Evolutionary conservation across 345 rosid species (phyloP), one percentile per base, ranked within the genome.

Genomic region (Ceriops tagal): DNA sequence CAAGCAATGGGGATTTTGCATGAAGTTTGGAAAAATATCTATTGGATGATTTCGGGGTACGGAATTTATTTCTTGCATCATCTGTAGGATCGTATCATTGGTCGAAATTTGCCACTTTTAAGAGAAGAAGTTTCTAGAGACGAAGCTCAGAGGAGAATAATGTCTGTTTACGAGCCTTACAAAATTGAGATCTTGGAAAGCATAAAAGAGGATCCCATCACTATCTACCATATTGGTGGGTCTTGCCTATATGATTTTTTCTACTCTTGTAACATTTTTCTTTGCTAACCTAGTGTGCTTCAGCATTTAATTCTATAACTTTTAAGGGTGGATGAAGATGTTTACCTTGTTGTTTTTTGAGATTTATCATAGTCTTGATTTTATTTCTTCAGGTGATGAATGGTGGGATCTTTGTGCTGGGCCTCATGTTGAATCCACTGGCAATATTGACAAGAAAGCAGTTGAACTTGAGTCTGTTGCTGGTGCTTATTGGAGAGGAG

Each of bases 391-490:
- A 93, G 99, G 99, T 68, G 80, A 86, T 68, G 99, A 95, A 76
- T 95, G 99, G 97, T 95, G 99, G 99, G 99, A 95, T 78, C 99
- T 95, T 53, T 95, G 99, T 80, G 99, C 97, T 4, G 98, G 98
- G 2, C 98, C 97, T 81, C 98, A 93, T 68, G 96, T 89, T 30
- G 93, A 91, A 69, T 79, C 92, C 39, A 93, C 98, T 31, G 98
- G 98, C 24, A 83, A 81, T 46, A 91, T 93, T 10, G 80, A 86
- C 73, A 80, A 73, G 81, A 88, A 83, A 80, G 95, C 97, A 62
- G 78, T 95, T 35, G 93, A 91, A 64, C 96, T 95, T 62, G 99
- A 95, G 79, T 87, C 96, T 72, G 97, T 95, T 78, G 97, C 97
- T 56, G 99, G 99, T 71, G 97, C 97, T 53, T 95, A 91, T 71